These are phyloP conservation scores for Castanea sativa DNA, from an alignment of 306 rosid species.

Conservation along the genomic window DNA sequence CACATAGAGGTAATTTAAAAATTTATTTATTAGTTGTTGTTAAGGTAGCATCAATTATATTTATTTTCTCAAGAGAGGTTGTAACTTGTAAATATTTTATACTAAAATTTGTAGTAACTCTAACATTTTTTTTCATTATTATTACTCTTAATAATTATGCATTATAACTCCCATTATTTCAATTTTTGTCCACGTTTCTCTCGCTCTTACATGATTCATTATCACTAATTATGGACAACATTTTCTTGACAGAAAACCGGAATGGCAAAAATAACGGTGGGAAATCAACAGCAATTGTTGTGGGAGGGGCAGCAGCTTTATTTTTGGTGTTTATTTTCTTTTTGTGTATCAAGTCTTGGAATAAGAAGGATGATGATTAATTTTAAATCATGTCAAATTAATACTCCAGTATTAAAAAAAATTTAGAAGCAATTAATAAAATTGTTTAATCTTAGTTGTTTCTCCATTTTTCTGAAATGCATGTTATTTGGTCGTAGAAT, in stretches of 20 bases:
- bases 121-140: too few species aligned
- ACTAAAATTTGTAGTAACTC: too few species aligned
- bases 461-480: not conserved
- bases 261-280: not conserved
- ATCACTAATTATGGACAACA: not conserved
- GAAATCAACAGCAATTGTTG: slow-evolving; percentile 48
- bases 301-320: slow-evolving; percentile 61
- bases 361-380: slow-evolving; percentile 44
- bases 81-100: too few species aligned
- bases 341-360: slow-evolving; percentile 42
- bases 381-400: too few species aligned
- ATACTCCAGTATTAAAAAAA: too few species aligned
- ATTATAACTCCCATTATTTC: not conserved
- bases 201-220: not conserved
- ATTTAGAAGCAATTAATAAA: too few species aligned
- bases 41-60: too few species aligned
- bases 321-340: slow-evolving; percentile 36
- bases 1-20: too few species aligned
- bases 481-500: not conserved
- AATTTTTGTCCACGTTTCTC: not conserved
- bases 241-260: slow-evolving; percentile 15
- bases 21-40: too few species aligned
- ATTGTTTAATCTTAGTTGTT: not conserved
- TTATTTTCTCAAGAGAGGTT: too few species aligned
- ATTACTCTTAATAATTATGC: not conserved